Evolutionary conservation across 257 asterid genomes (phyloP).

Genomic region (Nicotiana knightiana): DNA sequence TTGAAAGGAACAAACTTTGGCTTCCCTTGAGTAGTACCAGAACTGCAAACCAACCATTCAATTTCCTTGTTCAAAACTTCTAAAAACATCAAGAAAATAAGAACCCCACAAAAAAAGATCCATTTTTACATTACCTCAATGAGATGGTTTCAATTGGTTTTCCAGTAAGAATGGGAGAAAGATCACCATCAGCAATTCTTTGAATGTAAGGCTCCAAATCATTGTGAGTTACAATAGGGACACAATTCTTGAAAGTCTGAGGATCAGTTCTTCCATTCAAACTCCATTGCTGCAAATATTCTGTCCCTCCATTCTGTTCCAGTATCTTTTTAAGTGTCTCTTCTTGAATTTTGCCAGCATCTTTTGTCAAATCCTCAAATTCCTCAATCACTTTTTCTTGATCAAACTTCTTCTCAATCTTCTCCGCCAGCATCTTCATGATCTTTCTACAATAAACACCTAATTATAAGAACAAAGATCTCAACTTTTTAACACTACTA

Average conservation of each 20-base stretch:
- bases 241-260: conserved; percentile 45
- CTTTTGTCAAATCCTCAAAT: conserved; percentile 56
- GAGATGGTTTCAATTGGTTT: conserved; percentile 83
- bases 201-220: conserved; percentile 79
- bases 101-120: not conserved
- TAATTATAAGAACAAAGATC: not conserved
- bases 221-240: conserved; percentile 62
- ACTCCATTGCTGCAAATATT: conserved; percentile 12
- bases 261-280: conserved; percentile 45
- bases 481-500: too few relatives aligned
- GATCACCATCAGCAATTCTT: conserved; percentile 60
- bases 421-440: conserved; percentile 43
- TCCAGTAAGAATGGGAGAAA: conserved; percentile 49
- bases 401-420: conserved; percentile 55
- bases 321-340: conserved; percentile 4
- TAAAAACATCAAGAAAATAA: too few relatives aligned
- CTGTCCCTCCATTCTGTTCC: conserved; percentile 12
- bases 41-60: too few relatives aligned
- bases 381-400: conserved; percentile 53
- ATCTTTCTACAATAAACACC: not conserved
- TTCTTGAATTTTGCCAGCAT: conserved; percentile 17
- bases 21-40: too few relatives aligned
- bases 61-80: not conserved
- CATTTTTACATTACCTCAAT: conserved; percentile 14
- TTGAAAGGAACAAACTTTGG: too few relatives aligned